Conservation (phyloP, 1,284 basidiomycete genomes). For the Inonotus hispidus region DNA sequence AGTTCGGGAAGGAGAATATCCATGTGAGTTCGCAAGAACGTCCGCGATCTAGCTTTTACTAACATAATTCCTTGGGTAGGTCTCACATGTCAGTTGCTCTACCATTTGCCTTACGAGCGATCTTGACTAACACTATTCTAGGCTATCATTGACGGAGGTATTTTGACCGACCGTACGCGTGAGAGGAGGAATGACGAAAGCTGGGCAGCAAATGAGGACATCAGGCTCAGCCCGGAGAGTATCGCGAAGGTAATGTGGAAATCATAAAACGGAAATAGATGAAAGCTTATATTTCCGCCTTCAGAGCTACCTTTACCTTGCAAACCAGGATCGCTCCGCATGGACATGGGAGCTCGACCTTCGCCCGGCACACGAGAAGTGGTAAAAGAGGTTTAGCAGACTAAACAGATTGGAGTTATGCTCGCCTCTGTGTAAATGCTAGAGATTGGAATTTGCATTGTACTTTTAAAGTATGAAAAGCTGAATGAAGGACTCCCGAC, state of each 20-base stretch:
- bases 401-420: too few species aligned
- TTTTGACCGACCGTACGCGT: conserved; percentile 11
- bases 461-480: too few species aligned
- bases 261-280: too few species aligned
- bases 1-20: conserved; percentile 31
- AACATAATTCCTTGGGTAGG: not conserved
- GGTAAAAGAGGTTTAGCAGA: conserved; percentile 21
- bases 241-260: conserved; percentile 25
- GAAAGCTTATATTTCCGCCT: not conserved
- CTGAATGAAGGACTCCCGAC: too few species aligned
- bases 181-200: conserved; percentile 17
- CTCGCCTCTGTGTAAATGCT: too few species aligned
- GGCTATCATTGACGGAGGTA: conserved; percentile 2
- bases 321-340: conserved; percentile 52
- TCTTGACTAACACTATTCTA: not conserved
- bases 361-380: conserved; percentile 41
- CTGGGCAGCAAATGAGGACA: conserved; percentile 23
- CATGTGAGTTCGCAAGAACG: conserved; percentile 21
- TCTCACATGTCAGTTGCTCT: conserved; percentile 10
- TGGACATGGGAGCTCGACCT: conserved; percentile 70
- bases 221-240: conserved; percentile 24
- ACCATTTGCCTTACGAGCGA: not conserved
- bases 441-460: too few species aligned
- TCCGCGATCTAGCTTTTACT: not conserved
- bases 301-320: conserved; percentile 48